Base-by-base conservation (phyloP, 2,329 filamentous ascomycete genomes). In the Penicillium sp. region DNA sequence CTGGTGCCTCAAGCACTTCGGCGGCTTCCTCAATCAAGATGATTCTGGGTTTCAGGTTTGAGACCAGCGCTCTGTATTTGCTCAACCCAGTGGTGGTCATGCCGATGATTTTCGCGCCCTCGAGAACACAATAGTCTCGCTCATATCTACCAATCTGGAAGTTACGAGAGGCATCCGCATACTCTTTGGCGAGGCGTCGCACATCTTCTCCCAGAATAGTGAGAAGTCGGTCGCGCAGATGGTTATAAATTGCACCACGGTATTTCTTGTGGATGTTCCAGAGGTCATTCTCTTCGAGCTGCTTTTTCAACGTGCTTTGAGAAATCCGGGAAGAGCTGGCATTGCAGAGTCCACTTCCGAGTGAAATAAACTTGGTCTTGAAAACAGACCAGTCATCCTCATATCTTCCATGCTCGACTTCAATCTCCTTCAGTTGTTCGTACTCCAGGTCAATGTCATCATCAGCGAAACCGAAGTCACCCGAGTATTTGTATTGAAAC, bases 1-100 rank as follows among this genome's bases (percentile, higher is more conserved):
- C 76, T 1, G 82, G 83, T 4, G 76, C 78, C 61, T 82, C 80
- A 4, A 80, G 80, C 0, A 87, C 88, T 67, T 95, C 89, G 0
- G 89, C 90, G 0, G 89, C 88, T 73, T 94, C 88, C 75, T 94
- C 88, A 45, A 95, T 85, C 35, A 95, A 74, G 13, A 93, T 78
- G 3, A 90, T 78, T 23, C 78, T 83, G 0, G 90, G 89, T 27
- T 81, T 77, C 4, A 93, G 67, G 2, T 83, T 82, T 0, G 85
- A 78, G 19, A 95, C 76, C 2, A 93, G 76, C 1, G 81, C 83
- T 3, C 90, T 84, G 57, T 94, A 93, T 62, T 95, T 95, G 70
- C 86, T 87, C 8, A 95, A 68, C 1, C 90, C 90, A 0, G 91
- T 95, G 0, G 88, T 91, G 0, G 91, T 96, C 77, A 86, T 80